phyloP scores from a whole-genome alignment of 2,329 filamentous ascomycete species.

The Eurotiales sp. region DNA sequence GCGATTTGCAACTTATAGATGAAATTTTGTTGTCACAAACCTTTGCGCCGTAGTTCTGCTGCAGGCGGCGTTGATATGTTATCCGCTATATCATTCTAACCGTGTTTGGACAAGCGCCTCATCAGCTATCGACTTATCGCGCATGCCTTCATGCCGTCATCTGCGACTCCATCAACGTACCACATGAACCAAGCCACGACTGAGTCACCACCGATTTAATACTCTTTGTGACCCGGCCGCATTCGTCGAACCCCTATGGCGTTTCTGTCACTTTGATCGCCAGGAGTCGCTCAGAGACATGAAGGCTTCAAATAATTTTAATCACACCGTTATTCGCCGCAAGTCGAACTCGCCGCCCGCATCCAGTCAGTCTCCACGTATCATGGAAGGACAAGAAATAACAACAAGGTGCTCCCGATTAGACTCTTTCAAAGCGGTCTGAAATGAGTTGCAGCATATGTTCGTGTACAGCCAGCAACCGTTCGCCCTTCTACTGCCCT shows the following conservation, averaged over 20 bases:
- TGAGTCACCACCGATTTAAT: neutral
- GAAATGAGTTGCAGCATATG: slow-evolving; percentile 70
- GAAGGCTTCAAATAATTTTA: neutral
- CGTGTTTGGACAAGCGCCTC: neutral
- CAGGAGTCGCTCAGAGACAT: neutral
- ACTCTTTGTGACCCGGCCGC: neutral
- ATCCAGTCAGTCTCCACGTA: slow-evolving; percentile 1
- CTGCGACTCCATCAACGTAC: neutral
- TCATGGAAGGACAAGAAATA: slow-evolving; percentile 16
- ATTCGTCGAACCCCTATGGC: neutral
- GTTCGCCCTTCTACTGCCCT: slow-evolving; percentile 63
- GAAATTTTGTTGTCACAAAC: no score
- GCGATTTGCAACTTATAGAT: no score
- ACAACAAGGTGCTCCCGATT: slow-evolving; percentile 11
- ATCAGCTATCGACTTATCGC: slow-evolving; percentile 9
- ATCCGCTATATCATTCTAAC: no score
- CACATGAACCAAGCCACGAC: slow-evolving; percentile 3
- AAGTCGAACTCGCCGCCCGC: neutral
- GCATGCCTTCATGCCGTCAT: slow-evolving; percentile 7
- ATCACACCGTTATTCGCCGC: neutral
- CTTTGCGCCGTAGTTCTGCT: no score
- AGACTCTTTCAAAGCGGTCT: slow-evolving; percentile 16
- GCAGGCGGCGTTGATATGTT: no score
- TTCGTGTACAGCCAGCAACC: slow-evolving; percentile 51
- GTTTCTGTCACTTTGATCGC: neutral